phyloP scores from a whole-genome alignment of 1,139 yeast species.

The Petasospora rhodanensis region DNA sequence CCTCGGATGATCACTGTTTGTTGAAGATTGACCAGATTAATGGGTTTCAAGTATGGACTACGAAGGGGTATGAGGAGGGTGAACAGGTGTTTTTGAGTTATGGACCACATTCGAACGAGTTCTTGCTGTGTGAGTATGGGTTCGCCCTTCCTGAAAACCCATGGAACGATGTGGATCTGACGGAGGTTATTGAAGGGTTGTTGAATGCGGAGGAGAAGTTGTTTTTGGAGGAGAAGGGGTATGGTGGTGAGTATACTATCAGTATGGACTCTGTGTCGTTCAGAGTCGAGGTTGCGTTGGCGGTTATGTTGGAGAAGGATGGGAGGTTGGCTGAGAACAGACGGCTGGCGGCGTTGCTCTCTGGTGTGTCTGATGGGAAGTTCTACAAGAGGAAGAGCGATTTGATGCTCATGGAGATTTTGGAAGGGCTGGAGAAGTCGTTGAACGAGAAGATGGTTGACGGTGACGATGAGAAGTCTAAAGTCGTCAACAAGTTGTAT shows the following conservation, averaged over 20 bases:
- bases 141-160: constrained; percentile 52
- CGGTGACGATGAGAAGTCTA: too few relatives aligned
- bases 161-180: constrained; percentile 71
- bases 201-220: constrained; percentile 37
- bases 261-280: constrained; percentile 53
- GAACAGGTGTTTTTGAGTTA: constrained; percentile 72
- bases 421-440: constrained; percentile 29
- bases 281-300: constrained; percentile 71
- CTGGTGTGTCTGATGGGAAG: constrained; percentile 44
- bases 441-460: too few relatives aligned
- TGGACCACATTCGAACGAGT: constrained; percentile 85
- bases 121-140: constrained; percentile 82
- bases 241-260: constrained; percentile 72
- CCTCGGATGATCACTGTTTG: constrained; percentile 48
- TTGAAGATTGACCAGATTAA: constrained; percentile 40
- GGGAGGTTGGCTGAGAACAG: constrained; percentile 24
- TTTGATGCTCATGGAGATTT: constrained; percentile 32
- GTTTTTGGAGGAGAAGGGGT: constrained; percentile 49
- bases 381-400: constrained; percentile 33
- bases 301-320: constrained; percentile 46
- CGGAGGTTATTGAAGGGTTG: constrained; percentile 36
- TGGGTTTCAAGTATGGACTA: constrained; percentile 50
- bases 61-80: constrained; percentile 33
- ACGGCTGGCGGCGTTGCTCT: constrained; percentile 26
- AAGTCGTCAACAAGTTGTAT: too few relatives aligned